phyloP scores from a whole-genome alignment of 805 yeast genomes.

The Sungouiella blattae region DNA sequence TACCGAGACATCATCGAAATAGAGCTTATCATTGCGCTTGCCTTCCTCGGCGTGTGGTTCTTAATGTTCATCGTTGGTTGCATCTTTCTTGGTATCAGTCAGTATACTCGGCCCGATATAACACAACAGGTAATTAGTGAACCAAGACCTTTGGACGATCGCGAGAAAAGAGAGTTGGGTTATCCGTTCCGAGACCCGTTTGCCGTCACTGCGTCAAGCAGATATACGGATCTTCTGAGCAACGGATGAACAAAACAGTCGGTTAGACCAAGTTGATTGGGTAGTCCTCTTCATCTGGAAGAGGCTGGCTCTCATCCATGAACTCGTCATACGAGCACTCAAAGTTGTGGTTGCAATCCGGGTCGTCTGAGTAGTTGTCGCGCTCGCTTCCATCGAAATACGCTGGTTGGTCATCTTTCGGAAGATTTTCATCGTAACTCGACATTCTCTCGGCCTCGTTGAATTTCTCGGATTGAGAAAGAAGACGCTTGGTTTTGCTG shows the following conservation, averaged over 20 bases:
- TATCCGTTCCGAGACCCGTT: slow-evolving; percentile 11
- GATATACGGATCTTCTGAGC: background rate
- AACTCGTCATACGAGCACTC: slow-evolving; percentile 37
- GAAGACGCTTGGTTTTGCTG: background rate
- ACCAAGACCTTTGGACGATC: slow-evolving; percentile 1
- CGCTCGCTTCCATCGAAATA: slow-evolving; percentile 32
- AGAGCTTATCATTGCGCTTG: slow-evolving; percentile 3
- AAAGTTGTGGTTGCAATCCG: slow-evolving; percentile 29
- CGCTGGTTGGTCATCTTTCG: slow-evolving; percentile 37
- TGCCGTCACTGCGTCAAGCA: slow-evolving; percentile 1
- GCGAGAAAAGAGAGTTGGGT: slow-evolving; percentile 8
- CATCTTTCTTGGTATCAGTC: background rate
- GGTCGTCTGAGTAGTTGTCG: slow-evolving; percentile 31
- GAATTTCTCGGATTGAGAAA: background rate
- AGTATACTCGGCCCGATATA: background rate
- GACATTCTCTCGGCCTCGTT: slow-evolving; percentile 9
- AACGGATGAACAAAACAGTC: too few species aligned
- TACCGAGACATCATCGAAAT: background rate
- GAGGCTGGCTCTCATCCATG: slow-evolving; percentile 9
- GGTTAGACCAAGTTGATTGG: slow-evolving; percentile 1
- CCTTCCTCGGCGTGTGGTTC: slow-evolving; percentile 4
- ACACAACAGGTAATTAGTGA: background rate
- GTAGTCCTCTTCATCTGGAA: slow-evolving; percentile 1
- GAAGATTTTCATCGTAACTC: slow-evolving; percentile 29
- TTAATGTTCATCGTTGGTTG: slow-evolving; percentile 1